A percentile compares a stretch with the other conserved stretches of the same genome.
phyloP scores from a whole-genome alignment of 1,139 yeast genomes.

The Wickerhamomyces sp. region DNA sequence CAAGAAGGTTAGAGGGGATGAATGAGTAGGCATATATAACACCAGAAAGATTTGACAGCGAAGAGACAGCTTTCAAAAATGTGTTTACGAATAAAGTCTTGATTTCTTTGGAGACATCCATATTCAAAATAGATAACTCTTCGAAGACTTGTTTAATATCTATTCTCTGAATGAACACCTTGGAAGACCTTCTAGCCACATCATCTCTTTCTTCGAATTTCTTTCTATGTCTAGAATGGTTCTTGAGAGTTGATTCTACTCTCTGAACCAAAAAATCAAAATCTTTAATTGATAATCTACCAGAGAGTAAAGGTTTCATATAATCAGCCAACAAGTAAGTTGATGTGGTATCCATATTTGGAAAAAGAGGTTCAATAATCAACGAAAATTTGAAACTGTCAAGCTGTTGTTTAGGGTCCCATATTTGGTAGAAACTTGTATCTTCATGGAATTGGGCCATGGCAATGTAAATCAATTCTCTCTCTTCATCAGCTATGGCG shows the following conservation, averaged over 20 bases:
- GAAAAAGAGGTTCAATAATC: constrained; percentile 3
- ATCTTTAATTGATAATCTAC: constrained; percentile 6
- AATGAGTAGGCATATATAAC: constrained; percentile 12
- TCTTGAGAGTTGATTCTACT: constrained; percentile 5
- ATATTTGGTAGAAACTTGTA: not conserved
- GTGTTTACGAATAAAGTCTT: constrained; percentile 11
- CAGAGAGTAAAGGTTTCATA: not conserved
- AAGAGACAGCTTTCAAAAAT: constrained; percentile 8
- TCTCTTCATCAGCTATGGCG: not conserved
- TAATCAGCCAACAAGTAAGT: not conserved
- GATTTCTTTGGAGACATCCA: not conserved
- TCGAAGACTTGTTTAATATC: constrained; percentile 6
- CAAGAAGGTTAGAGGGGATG: constrained; percentile 4
- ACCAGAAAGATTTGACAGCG: constrained; percentile 16
- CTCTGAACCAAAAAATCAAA: constrained; percentile 10
- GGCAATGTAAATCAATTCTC: constrained; percentile 1
- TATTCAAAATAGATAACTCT: not conserved
- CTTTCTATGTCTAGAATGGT: constrained; percentile 7
- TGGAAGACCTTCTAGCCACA: constrained; percentile 6
- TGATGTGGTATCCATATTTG: not conserved
- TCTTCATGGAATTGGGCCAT: not conserved
- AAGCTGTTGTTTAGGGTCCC: not conserved
- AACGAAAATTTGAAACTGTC: not conserved
- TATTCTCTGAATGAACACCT: constrained; percentile 11
- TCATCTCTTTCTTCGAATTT: constrained; percentile 1